phyloP scores from a whole-genome alignment of 1,284 basidiomycete species.

The Puccinia hordei region DNA sequence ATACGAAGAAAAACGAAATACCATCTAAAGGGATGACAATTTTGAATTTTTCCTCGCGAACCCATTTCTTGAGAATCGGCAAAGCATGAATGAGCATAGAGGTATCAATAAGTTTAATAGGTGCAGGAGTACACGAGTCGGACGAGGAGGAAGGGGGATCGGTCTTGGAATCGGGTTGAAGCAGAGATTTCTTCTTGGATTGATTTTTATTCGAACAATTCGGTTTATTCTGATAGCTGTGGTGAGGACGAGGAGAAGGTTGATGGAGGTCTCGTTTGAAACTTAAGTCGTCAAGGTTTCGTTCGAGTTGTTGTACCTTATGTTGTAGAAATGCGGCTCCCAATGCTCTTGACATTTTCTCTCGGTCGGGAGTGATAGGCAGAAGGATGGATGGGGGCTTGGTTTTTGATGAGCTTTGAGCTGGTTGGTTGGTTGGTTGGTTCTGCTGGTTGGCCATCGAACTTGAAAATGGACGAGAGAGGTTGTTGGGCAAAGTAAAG shows the following conservation, averaged over 20 bases:
- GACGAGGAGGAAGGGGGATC: background rate
- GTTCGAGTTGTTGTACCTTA: constrained; percentile 38
- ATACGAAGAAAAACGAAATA: background rate
- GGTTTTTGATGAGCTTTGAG: too few species aligned
- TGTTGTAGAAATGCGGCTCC: constrained; percentile 46
- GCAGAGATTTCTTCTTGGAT: background rate
- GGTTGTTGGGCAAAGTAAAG: too few species aligned
- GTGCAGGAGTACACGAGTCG: background rate
- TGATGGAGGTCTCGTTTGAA: constrained; percentile 26
- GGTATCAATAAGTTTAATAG: constrained; percentile 38
- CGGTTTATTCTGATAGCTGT: background rate
- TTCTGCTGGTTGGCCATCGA: too few species aligned
- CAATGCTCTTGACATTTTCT: constrained; percentile 38
- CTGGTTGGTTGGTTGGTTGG: too few species aligned
- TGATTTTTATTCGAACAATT: background rate
- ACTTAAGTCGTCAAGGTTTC: constrained; percentile 36
- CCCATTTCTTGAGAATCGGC: constrained; percentile 36
- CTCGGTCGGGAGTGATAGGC: constrained; percentile 14
- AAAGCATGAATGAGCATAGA: constrained; percentile 40
- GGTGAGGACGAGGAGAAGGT: background rate
- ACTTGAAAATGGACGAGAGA: too few species aligned
- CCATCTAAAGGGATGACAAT: constrained; percentile 46
- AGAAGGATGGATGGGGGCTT: too few species aligned
- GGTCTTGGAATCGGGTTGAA: background rate
- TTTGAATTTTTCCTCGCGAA: constrained; percentile 4